Evolutionary conservation across 2,329 filamentous ascomycete species (phyloP).

Genomic region (Bipolaris zeicola): DNA sequence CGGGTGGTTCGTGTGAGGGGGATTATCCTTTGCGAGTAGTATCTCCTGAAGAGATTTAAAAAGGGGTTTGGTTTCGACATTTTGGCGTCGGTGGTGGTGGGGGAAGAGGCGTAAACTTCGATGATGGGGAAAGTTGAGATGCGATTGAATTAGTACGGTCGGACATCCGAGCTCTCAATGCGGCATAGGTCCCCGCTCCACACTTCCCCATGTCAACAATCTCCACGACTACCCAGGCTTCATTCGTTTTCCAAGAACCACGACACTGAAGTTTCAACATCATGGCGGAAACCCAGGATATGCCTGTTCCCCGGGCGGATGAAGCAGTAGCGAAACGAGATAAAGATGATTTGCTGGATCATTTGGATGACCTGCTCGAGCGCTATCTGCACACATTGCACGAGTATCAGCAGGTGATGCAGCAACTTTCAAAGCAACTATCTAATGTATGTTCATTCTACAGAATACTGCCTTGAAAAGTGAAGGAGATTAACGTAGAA

Average conservation of each 20-base stretch:
- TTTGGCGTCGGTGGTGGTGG: slow-evolving; percentile 11
- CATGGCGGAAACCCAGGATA: slow-evolving; percentile 19
- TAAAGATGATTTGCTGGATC: slow-evolving; percentile 42
- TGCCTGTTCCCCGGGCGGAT: background rate
- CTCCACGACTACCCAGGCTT: background rate
- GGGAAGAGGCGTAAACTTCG: slow-evolving; percentile 2
- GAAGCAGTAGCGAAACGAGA: slow-evolving; percentile 7
- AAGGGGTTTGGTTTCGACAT: slow-evolving; percentile 46
- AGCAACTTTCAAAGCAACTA: slow-evolving; percentile 61
- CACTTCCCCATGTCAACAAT: slow-evolving; percentile 1
- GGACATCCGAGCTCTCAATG: slow-evolving; percentile 18
- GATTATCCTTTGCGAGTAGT: slow-evolving; percentile 28
- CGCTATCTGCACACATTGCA: slow-evolving; percentile 70
- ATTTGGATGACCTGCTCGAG: slow-evolving; percentile 68
- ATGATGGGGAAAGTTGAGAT: slow-evolving; percentile 8
- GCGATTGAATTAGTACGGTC: slow-evolving; percentile 16
- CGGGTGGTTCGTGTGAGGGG: slow-evolving; percentile 6
- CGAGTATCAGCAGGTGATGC: slow-evolving; percentile 66
- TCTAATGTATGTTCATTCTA: slow-evolving; percentile 53
- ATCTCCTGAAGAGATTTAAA: slow-evolving; percentile 38
- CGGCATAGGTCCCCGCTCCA: slow-evolving; percentile 23
- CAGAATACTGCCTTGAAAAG: no score
- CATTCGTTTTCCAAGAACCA: background rate
- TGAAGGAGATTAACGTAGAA: background rate
- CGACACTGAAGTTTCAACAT: background rate